These are phyloP conservation scores for Actinomucor elegans DNA, from an alignment of 371 early-diverging fungal species.

Conservation along the genomic window DNA sequence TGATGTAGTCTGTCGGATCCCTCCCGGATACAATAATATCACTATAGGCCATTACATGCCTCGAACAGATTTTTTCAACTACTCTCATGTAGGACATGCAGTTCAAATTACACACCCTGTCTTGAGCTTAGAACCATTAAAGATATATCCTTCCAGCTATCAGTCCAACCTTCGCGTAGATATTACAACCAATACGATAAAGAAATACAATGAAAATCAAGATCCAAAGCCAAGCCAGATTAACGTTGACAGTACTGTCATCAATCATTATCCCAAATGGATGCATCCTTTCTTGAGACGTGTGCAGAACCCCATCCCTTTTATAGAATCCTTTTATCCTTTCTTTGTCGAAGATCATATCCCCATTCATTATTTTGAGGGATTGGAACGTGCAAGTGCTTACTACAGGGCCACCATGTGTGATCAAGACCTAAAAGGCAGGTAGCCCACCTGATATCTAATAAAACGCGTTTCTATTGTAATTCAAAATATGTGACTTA, in stretches of 20 bases:
- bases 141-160: constrained; percentile 28
- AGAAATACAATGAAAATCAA: too few species aligned
- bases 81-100: constrained; percentile 44
- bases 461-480: too few species aligned
- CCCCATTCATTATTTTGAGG: constrained; percentile 28
- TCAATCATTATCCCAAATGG: constrained; percentile 3
- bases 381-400: constrained; percentile 22
- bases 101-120: constrained; percentile 26
- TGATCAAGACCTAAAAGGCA: background rate
- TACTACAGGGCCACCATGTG: constrained; percentile 10
- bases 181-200: too few species aligned
- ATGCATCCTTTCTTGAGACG: background rate
- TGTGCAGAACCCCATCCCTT: constrained; percentile 17
- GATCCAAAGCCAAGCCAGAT: background rate
- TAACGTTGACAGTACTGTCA: background rate
- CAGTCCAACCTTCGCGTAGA: constrained; percentile 21
- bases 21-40: constrained; percentile 30
- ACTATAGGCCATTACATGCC: constrained; percentile 22
- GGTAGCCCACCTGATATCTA: too few species aligned
- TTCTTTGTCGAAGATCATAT: constrained; percentile 33
- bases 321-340: constrained; percentile 30
- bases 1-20: constrained; percentile 31
- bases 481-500: too few species aligned
- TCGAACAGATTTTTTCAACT: constrained; percentile 36
- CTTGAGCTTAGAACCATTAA: constrained; percentile 18